These are phyloP conservation scores for Basipetospora chlamydospora DNA, from an alignment of 2,329 filamentous ascomycete species.

Conservation along the genomic window DNA sequence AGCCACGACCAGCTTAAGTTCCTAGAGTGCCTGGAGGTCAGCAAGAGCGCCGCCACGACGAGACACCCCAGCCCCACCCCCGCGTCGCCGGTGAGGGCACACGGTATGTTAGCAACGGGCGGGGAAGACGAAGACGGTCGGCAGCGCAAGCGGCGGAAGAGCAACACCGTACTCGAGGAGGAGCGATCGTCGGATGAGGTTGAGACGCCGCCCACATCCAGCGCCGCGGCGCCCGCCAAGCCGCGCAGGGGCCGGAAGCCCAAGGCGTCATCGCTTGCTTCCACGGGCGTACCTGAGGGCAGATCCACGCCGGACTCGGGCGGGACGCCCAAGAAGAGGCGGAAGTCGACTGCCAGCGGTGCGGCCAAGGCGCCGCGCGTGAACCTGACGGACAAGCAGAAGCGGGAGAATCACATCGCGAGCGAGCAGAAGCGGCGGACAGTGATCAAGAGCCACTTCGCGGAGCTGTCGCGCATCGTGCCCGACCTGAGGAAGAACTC, in stretches of 20 bases:
- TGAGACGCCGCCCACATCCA: neutral
- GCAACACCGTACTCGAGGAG: constrained; percentile 31
- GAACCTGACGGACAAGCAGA: constrained; percentile 70
- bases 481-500: constrained; percentile 60
- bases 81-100: neutral
- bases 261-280: no score
- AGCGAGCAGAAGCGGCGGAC: constrained; percentile 80
- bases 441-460: constrained; percentile 68
- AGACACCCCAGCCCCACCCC: constrained; percentile 38
- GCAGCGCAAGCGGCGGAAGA: constrained; percentile 40
- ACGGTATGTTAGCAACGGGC: constrained; percentile 8
- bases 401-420: constrained; percentile 72
- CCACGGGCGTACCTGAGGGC: neutral
- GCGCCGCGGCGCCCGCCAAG: neutral
- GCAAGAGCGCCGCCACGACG: constrained; percentile 43
- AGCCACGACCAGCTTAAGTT: constrained; percentile 39
- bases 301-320: no score
- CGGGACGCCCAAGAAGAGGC: no score
- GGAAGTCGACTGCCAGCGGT: constrained; percentile 29
- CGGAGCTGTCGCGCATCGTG: constrained; percentile 63
- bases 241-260: neutral
- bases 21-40: constrained; percentile 41
- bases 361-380: constrained; percentile 37
- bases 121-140: constrained; percentile 21
- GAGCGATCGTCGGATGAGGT: constrained; percentile 8